Evolutionary conservation across 176 grass and related monocot genomes (phyloP), one percentile per base, ranked within the genome.

Genomic region (Eragrostis nindensis): DNA sequence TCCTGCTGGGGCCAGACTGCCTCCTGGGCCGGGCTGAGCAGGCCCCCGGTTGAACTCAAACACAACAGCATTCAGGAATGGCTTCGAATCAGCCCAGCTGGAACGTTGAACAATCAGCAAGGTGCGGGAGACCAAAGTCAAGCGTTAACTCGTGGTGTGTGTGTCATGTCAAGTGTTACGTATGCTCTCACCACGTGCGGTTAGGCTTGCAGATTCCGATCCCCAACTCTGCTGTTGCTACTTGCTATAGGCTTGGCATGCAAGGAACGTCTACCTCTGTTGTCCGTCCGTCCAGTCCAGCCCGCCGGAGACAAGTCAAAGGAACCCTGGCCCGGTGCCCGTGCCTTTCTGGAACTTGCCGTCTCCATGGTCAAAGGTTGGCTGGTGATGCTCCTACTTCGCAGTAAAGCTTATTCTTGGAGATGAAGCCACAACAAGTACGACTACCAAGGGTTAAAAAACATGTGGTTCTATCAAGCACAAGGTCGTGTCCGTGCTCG

Each of bases 241-340:
- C 1, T 1, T 36, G 32, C n/a, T 46, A 43, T 7, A 7, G 77
- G 43, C 74, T 84, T 70, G 74, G 74, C 29, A 22, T 45, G n/a
- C 74, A 62, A 77, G 83, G 4, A 71, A 70, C 73, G 27, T 10
- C 43, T 62, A 43, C 43, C 22, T 29, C 42, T 32, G 12, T 40
- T 56, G 24, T 25, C 30, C 13, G 36, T 44, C 41, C 32, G 32
- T 36, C 32, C 32, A 4, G 14, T 30, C 32, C 2, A 25, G 21
- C 25, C 46, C 2, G 18, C 64, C 7, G 32, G 24, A 67, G 39
- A 2, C 5, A 19, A 40, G 18, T 67, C 71, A 48, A 77, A 59
- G 49, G 4, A 68, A 36, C 32, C 26, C 15, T 62, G 2, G 14
- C 40, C 10, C 39, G 25, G 7, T 36, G 32, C 32, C 32, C 32